Evolutionary conservation across 83 land plant genomes (phyloP), one percentile per base, ranked within the genome.

Genomic region (Picea engelmannii): DNA sequence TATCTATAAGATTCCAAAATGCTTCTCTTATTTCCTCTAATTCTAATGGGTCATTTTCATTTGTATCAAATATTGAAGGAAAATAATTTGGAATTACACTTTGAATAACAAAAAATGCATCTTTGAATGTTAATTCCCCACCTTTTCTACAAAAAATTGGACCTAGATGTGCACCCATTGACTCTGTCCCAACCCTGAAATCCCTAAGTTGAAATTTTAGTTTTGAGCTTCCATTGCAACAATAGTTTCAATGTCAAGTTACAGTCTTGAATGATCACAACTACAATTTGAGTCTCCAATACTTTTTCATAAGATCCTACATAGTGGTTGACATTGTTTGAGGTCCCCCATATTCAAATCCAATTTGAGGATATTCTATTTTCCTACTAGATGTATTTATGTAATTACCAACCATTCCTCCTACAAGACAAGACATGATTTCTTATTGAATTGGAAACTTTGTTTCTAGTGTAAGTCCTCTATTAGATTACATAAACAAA

Each of bases 341-440:
- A 98, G 17, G 99, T 95, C 27, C 99, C 99, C 59, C 99, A 97
- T 98, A 98, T 98, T 98, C 99, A 84, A 98, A 98, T 40, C 98
- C 98, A 78, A 98, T 98, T 6, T 95, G 84, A 10, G 98, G 95
- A 82, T 92, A 92, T 15, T 83, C 78, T 24, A 98, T 98, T 85
- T 98, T 98, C 40, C 91, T 68, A 25, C 89, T 91, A 85, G 86
- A 96, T 52, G 96, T 93, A 44, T 97, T 98, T 78, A 88, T 92
- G 18, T 98, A 95, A 78, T 95, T 95, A 18, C 99, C 98, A 13
- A 98, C 98, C 23, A 97, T 98, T 80, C 99, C 99, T 80, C 99
- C 99, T 17, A 98, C 99, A 55, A 98, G 99, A 44, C 98, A 98
- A 23, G 97, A 98, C 55, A 98, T 81, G 49, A 98, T 92, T 17